phyloP scores from a whole-genome alignment of 306 rosid species.

The Purshia tridentata region DNA sequence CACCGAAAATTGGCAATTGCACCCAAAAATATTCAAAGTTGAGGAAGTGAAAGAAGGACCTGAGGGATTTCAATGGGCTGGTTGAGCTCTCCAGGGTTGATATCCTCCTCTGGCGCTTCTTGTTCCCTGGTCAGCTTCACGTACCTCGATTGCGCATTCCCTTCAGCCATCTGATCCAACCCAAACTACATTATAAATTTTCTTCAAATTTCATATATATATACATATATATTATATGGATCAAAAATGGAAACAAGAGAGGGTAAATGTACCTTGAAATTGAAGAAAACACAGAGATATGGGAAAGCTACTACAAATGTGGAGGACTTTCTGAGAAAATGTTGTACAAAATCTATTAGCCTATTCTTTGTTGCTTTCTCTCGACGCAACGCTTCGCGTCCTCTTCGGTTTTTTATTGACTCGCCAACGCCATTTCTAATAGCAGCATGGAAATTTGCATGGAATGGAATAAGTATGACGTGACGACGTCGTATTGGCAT shows the following conservation, averaged over 20 bases:
- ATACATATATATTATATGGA: neutral
- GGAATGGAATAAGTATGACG: too few relatives aligned
- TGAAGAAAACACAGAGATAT: neutral
- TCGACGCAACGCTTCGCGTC: constrained; percentile 17
- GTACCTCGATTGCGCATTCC: constrained; percentile 43
- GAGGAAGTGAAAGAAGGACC: constrained; percentile 21
- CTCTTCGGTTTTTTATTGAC: constrained; percentile 12
- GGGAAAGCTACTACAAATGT: neutral
- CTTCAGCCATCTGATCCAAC: constrained; percentile 44
- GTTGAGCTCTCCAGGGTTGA: constrained; percentile 68
- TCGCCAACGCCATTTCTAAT: constrained; percentile 7
- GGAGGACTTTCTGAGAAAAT: neutral
- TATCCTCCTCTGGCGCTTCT: constrained; percentile 47
- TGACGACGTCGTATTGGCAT: too few relatives aligned
- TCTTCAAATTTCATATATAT: neutral
- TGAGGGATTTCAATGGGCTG: constrained; percentile 70
- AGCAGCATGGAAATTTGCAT: neutral
- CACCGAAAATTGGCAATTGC: neutral
- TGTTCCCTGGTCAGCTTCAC: constrained; percentile 57
- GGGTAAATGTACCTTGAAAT: constrained; percentile 7
- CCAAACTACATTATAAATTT: neutral
- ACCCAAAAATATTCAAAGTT: neutral
- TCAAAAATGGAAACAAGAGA: neutral
- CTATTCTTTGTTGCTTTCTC: constrained; percentile 3
- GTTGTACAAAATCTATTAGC: neutral